Percentiles rank a stretch among this genome's conserved stretches.
phyloP scores from a whole-genome alignment of 352 stramenopile genomes.

The Saprolegnia diclina region DNA sequence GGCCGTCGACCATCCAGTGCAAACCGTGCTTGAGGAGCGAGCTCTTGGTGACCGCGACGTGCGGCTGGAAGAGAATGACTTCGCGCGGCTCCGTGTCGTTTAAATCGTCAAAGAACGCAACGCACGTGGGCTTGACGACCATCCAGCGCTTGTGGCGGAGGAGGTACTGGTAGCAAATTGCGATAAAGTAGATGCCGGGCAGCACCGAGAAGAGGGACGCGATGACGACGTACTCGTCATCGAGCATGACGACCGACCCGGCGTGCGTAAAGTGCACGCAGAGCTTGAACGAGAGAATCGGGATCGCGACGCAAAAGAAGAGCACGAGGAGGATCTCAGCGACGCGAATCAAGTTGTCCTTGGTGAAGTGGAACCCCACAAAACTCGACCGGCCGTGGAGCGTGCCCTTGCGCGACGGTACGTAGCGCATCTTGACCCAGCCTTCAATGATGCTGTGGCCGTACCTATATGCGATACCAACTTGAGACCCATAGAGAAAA shows the following conservation, averaged over 20 bases:
- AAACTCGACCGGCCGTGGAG: slow-evolving; percentile 25
- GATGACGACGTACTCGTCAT: slow-evolving; percentile 17
- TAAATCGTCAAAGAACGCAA: slow-evolving; percentile 25
- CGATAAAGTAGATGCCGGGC: slow-evolving; percentile 20
- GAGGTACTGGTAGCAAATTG: slow-evolving; percentile 23
- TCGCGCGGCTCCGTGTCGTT: slow-evolving; percentile 12
- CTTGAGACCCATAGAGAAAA: not conserved
- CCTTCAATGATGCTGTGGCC: slow-evolving; percentile 19
- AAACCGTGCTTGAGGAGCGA: slow-evolving; percentile 19
- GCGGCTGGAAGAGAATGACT: slow-evolving; percentile 20
- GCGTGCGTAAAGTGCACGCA: slow-evolving; percentile 4
- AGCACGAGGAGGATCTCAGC: slow-evolving; percentile 7
- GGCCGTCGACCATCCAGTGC: slow-evolving; percentile 26
- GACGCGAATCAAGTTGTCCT: slow-evolving; percentile 26
- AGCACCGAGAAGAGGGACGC: slow-evolving; percentile 18
- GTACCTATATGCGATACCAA: not conserved
- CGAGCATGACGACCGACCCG: not conserved
- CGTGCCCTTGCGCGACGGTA: slow-evolving; percentile 24
- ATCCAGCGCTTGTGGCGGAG: slow-evolving; percentile 25
- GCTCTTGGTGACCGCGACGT: slow-evolving; percentile 17
- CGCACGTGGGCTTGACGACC: slow-evolving; percentile 26
- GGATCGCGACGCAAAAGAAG: slow-evolving; percentile 18
- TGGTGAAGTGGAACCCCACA: slow-evolving; percentile 24
- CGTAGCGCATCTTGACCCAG: slow-evolving; percentile 27
- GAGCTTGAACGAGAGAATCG: not conserved